Evolutionary conservation across 2,329 filamentous ascomycete genomes (phyloP).

Genomic region (Gyromitra esculenta): DNA sequence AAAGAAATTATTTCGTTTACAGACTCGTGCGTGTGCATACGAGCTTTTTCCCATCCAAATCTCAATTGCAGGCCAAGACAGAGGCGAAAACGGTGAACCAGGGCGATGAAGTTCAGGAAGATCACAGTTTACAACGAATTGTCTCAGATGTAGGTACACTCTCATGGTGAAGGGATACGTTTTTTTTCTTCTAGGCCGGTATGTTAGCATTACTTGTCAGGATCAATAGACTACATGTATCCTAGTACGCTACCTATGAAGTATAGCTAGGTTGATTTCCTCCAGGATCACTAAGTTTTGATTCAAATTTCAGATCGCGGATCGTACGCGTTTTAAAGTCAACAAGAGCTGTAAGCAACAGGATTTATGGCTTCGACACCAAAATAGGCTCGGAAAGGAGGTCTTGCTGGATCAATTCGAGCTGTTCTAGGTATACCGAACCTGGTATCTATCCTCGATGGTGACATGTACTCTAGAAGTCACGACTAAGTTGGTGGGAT

Average conservation of each 20-base stretch:
- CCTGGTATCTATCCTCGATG: conserved; percentile 9
- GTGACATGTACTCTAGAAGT: conserved; percentile 16
- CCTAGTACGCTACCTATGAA: conserved; percentile 7
- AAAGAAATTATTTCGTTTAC: conserved; percentile 27
- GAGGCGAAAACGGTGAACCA: not conserved
- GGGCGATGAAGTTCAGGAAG: conserved; percentile 2
- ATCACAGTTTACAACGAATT: not conserved
- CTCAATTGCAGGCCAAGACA: conserved; percentile 36
- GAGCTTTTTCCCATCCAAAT: conserved; percentile 31
- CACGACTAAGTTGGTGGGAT: conserved; percentile 9
- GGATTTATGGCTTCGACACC: not conserved
- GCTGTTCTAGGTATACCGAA: not conserved
- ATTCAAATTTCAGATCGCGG: conserved; percentile 5
- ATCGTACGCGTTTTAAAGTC: not conserved
- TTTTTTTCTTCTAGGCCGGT: not conserved
- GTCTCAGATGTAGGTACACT: conserved; percentile 22
- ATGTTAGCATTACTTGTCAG: conserved; percentile 1
- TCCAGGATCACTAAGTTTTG: conserved; percentile 5
- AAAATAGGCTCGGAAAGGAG: not conserved
- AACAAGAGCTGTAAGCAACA: not conserved
- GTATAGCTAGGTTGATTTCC: not conserved
- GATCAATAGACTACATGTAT: not conserved
- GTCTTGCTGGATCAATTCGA: not conserved
- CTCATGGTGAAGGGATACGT: not conserved
- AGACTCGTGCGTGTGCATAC: conserved; percentile 22